Conservation (phyloP, 768 basidiomycete species). For the Steccherinum ochraceum region DNA sequence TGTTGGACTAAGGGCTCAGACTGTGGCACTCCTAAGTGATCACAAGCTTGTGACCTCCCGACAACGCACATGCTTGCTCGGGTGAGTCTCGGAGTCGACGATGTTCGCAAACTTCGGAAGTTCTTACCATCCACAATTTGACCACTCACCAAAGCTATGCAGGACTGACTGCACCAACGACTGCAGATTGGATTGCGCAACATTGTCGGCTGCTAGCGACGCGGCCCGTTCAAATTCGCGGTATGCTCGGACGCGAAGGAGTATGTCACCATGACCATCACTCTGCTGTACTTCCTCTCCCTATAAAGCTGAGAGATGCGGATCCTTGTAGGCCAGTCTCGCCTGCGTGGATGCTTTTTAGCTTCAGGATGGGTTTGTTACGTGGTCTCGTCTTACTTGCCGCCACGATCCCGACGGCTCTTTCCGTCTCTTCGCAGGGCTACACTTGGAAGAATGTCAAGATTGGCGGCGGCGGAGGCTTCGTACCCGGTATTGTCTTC, state of each 20-base stretch:
- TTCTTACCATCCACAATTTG: background rate
- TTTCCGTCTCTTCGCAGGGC: constrained; percentile 39
- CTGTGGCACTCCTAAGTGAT: no score
- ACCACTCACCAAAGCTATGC: no score
- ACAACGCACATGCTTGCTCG: no score
- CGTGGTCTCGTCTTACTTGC: constrained; percentile 24
- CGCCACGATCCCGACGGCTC: constrained; percentile 25
- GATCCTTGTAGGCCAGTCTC: no score
- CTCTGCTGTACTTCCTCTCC: background rate
- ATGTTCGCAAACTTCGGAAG: background rate
- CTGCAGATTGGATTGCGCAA: no score
- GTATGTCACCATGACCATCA: no score
- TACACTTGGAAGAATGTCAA: constrained; percentile 65
- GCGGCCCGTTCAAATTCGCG: background rate
- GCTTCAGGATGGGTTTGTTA: constrained; percentile 11
- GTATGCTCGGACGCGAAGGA: background rate
- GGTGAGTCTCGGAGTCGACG: background rate
- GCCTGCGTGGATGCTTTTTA: no score
- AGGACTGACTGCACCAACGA: no score
- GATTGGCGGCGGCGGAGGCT: constrained; percentile 41
- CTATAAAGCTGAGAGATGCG: background rate
- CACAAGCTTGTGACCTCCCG: no score
- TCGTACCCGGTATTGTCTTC: constrained; percentile 55
- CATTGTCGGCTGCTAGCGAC: background rate
- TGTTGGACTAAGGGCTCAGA: no score